Evolutionary conservation across 176 grass and related monocot genomes (phyloP), one percentile per base, ranked within the genome.

Genomic region (Areca catechu): DNA sequence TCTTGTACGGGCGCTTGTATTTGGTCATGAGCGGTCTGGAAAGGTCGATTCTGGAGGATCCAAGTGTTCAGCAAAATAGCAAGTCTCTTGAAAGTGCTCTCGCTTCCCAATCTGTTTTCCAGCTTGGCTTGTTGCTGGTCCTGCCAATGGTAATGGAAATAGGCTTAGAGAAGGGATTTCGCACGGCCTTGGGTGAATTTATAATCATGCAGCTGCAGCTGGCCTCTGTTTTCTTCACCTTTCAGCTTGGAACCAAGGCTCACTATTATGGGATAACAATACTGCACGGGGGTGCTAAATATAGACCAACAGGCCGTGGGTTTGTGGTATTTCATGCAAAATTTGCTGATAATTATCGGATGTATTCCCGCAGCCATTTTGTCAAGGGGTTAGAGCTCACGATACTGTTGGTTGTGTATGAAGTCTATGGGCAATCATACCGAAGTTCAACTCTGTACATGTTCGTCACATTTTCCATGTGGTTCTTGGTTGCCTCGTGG

Each of bases 331-430:
- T 79, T 68, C 92, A 82, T 24, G 92, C 83, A 21, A 90, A 84
- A 53, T 96, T 88, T 77, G 92, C 92, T 62, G 86, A 90, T 4
- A 96, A 96, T 70, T 96, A 90, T 34, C 79, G 86, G 21, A 77
- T 96, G 77, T 90, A 96, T 68, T 96, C 92, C 15, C 92, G 92
- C 48, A 96, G 92, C 72, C 86, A 96, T 56, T 96, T 96, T 70
- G 86, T 90, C 16, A 96, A 90, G 80, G 92, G 92, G 55, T 69
- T 96, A 5, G 92, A 96, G 50, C 57, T 96, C 64, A 37, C 87
- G 49, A 85, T 96, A 58, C 80, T 96, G 59, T 51, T 96, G 71
- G 74, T 96, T 18, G 77, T 96, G 19, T 88, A 95, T 70, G 65
- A 80, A 49, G 83, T 77, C 47, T 98, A 92, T 58, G 87, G 93